Evolutionary conservation across 2,329 filamentous ascomycete species (phyloP), one percentile per base, ranked within the genome.

Genomic region (Mariannaea sp.): DNA sequence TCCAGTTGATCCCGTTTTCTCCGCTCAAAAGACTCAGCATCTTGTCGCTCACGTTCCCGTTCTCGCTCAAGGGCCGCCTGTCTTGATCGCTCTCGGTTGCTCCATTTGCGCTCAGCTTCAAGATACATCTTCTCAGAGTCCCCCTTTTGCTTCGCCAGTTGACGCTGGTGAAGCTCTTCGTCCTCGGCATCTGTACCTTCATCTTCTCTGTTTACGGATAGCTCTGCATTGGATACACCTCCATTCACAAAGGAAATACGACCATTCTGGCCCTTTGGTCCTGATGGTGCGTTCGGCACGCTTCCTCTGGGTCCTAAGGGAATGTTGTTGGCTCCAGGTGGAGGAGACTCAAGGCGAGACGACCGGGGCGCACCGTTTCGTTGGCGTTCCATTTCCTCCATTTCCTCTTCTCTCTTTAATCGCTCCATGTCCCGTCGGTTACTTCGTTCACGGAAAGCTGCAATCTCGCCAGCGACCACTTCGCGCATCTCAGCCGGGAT

Each of bases 401-500:
- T 85, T 69, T 97, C 93, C 70, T 99, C 94, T 71, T 99, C 94
- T 38, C 88, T 81, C 67, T 87, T 86, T 29, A 96, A 75, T 3
- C 94, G 88, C 71, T 99, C 94, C 67, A 95, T 76, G 68, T 99
- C 94, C 32, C 93, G 83, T 56, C 89, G 85, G 55, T 86, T 96
- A 63, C 93, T 97, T 16, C 93, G 83, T 61, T 99, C 94, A 60
- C 94, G 83, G 77, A 99, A 99, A 0, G 92, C 90, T 0, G 91
- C 87, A 65, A 99, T 99, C 70, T 99, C 95, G 52, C 88, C 88
- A 0, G 94, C 90, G 13, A 99, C 94, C 0, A 91, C 92, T 69
- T 96, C 94, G 19, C 94, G 87, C 91, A 96, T 95, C 69, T 97
- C 94, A 1, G 90, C 88, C 0, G 94, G 94, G 41, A 99, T 97